A percentile compares a stretch with the other conserved stretches of the same genome.
phyloP scores from a whole-genome alignment of 352 stramenopile species.

The Pythium grandisporangium region DNA sequence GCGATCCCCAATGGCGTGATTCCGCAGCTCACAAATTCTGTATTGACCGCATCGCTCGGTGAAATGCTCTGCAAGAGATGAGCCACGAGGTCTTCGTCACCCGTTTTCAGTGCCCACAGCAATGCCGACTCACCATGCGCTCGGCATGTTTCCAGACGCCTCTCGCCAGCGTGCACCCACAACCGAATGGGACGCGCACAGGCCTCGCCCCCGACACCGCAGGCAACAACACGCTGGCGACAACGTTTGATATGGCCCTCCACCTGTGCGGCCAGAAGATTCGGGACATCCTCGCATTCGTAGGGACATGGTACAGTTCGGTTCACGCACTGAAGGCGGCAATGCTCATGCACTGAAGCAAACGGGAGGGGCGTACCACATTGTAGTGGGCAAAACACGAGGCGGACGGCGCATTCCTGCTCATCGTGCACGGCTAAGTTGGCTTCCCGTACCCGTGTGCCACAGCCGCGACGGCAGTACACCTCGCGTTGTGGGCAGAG shows the following conservation, averaged over 20 bases:
- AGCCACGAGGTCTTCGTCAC: conserved; percentile 46
- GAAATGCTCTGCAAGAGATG: conserved; percentile 55
- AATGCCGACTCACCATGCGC: conserved; percentile 41
- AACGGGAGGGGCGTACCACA: conserved; percentile 33
- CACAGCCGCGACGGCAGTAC: conserved; percentile 47
- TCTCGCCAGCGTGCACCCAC: conserved; percentile 35
- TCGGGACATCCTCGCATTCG: conserved; percentile 42
- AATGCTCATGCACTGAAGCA: conserved; percentile 25
- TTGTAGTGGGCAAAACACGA: conserved; percentile 38
- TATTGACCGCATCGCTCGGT: conserved; percentile 25
- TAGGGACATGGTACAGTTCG: conserved; percentile 49
- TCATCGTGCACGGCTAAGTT: conserved; percentile 37
- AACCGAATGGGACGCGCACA: conserved; percentile 52
- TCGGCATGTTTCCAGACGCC: conserved; percentile 34
- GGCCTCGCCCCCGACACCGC: conserved; percentile 32
- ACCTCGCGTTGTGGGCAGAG: conserved; percentile 41
- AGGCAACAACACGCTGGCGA: conserved; percentile 48
- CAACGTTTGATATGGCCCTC: conserved; percentile 53
- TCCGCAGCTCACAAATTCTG: conserved; percentile 59
- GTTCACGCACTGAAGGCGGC: conserved; percentile 36
- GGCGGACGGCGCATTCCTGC: conserved; percentile 26
- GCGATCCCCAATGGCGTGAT: conserved; percentile 53
- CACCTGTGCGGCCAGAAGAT: conserved; percentile 51
- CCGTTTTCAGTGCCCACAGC: conserved; percentile 48
- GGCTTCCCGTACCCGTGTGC: conserved; percentile 21